These are phyloP conservation scores for Myxozyma nipponensis DNA, from an alignment of 805 yeast species.

Conservation along the genomic window DNA sequence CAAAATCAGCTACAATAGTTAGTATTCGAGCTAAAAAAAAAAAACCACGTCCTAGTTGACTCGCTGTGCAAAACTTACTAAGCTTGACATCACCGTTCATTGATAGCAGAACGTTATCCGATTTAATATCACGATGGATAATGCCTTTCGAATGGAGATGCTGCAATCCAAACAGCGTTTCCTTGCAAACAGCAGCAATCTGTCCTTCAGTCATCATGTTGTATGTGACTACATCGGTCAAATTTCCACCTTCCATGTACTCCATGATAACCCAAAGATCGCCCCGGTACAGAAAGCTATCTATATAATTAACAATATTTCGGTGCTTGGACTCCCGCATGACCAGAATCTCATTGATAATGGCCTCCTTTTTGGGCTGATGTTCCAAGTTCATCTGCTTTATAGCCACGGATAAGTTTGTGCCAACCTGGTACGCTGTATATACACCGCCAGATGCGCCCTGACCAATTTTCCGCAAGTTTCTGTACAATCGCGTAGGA, in stretches of 20 bases:
- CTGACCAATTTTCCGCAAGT: constrained; percentile 82
- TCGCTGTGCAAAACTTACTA: constrained; percentile 34
- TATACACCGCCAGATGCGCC: constrained; percentile 98
- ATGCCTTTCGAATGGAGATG: constrained; percentile 90
- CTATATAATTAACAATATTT: constrained; percentile 91
- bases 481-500: constrained; percentile 63
- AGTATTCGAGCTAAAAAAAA: neutral
- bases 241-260: constrained; percentile 97
- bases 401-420: constrained; percentile 67
- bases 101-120: constrained; percentile 84
- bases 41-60: neutral
- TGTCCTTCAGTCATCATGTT: constrained; percentile 88
- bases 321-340: constrained; percentile 89
- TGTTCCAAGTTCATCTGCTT: constrained; percentile 93
- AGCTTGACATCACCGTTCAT: constrained; percentile 84
- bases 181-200: constrained; percentile 91
- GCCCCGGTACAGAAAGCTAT: constrained; percentile 68
- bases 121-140: constrained; percentile 92
- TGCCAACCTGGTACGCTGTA: constrained; percentile 63
- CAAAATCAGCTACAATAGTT: constrained; percentile 62
- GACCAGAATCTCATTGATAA: constrained; percentile 90
- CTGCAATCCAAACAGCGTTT: constrained; percentile 78
- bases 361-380: constrained; percentile 93
- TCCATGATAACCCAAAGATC: constrained; percentile 96
- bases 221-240: constrained; percentile 93